Evolutionary conservation across 768 basidiomycete species (phyloP), one percentile per base, ranked within the genome.

Genomic region (Lactarius deliciosus): DNA sequence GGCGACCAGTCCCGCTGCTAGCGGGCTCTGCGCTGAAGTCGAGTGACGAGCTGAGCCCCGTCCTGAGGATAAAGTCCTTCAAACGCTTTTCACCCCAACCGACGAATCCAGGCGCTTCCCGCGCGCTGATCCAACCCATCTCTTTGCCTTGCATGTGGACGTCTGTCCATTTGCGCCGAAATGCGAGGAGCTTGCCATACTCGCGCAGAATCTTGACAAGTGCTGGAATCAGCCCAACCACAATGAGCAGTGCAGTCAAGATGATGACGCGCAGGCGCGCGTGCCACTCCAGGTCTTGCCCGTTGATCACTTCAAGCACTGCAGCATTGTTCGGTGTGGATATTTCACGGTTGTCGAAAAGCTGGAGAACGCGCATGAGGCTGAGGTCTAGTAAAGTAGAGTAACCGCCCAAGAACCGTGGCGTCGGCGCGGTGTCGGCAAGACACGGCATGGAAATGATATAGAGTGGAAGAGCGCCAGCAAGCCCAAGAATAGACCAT

Each of bases 381-480:
- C 86, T 89, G 64, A 94, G 82, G 74, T 94, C 92, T 63, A 89
- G 84, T 16, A 93, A 78, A 0, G 84, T 85, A 3, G 89, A 88
- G 64, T 85, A 87, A 7, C 81, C 79, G 6, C 91, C 91, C 43
- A 80, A 79, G 70, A 81, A 87, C 10, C 72, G 71, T 6, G 82
- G 76, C 1, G 78, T 67, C 0, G 79, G 74, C 2, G 82, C 79
- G 0, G 83, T 81, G 32, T 85, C 72, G 8, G 85, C 84, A 41
- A 90, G 76, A 77, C 92, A 94, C 2, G 91, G 90, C 0, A 80
- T 85, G 25, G 81, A 78, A 60, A 91, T 82, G 64, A 90, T 77
- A 73, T 92, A 91, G 13, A 93, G 75, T 15, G 92, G 92, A 25
- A 94, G 80, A 10, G 84, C 87, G 16, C 84, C 89, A n/a, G 76